A percentile compares a stretch with the other conserved stretches of the same genome.
phyloP scores from a whole-genome alignment of 257 asterid species.

The Solanum pimpinellifolium region DNA sequence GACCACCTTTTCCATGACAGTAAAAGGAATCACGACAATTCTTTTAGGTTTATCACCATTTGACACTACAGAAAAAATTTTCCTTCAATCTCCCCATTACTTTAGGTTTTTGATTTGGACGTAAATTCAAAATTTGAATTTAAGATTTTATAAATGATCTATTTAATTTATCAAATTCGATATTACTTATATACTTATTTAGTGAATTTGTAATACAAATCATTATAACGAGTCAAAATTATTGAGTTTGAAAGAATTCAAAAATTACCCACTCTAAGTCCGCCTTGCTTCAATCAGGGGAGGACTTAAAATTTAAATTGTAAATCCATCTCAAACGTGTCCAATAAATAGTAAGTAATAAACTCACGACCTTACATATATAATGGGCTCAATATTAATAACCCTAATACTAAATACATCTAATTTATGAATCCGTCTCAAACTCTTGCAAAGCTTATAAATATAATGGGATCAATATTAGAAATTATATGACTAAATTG shows the following conservation, averaged over 20 bases:
- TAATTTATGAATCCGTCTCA: background rate
- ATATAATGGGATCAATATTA: background rate
- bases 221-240: background rate
- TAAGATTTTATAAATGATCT: too few relatives aligned
- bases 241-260: background rate
- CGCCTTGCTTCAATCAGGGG: background rate
- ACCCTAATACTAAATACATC: too few relatives aligned
- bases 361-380: background rate
- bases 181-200: background rate
- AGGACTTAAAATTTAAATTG: too few relatives aligned
- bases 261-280: background rate
- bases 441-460: too few relatives aligned
- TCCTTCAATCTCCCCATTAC: background rate
- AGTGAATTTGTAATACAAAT: background rate
- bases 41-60: background rate
- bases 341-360: background rate
- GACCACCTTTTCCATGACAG: background rate
- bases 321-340: background rate
- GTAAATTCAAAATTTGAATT: background rate
- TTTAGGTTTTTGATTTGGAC: background rate
- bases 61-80: background rate
- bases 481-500: too few relatives aligned
- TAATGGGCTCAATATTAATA: background rate
- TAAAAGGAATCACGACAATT: background rate
- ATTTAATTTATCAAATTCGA: background rate